Evolutionary conservation across 1,139 yeast genomes (phyloP).

Genomic region (Blastobotrys aristatus): DNA sequence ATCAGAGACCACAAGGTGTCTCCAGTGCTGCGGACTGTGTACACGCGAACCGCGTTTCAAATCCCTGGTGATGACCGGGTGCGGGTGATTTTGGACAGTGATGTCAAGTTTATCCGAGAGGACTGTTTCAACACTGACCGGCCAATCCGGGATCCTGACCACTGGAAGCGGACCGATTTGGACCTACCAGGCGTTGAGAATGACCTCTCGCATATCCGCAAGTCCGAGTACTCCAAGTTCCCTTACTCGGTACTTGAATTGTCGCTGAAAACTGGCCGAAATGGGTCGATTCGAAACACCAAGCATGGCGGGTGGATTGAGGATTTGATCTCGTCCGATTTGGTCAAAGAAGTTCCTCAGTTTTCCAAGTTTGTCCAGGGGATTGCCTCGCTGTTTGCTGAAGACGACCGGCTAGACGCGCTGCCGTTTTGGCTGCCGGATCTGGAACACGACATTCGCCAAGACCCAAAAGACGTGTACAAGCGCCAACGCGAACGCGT

Average conservation of each 20-base stretch:
- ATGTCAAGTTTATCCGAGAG: slow-evolving; percentile 81
- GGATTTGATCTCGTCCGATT: slow-evolving; percentile 75
- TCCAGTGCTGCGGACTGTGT: slow-evolving; percentile 82
- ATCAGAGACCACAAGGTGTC: slow-evolving; percentile 63
- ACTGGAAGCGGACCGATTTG: slow-evolving; percentile 91
- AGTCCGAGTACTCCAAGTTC: slow-evolving; percentile 80
- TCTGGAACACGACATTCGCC: slow-evolving; percentile 72
- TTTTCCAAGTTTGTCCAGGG: slow-evolving; percentile 90
- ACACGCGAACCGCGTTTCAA: slow-evolving; percentile 93
- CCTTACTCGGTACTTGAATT: slow-evolving; percentile 93
- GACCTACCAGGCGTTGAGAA: slow-evolving; percentile 65
- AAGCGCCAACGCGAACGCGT: slow-evolving; percentile 44
- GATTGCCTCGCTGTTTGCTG: slow-evolving; percentile 78
- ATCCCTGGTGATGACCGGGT: slow-evolving; percentile 95
- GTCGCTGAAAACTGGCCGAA: slow-evolving; percentile 42
- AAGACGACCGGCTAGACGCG: slow-evolving; percentile 83
- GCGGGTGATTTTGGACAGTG: slow-evolving; percentile 84
- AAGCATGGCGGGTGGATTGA: slow-evolving; percentile 69
- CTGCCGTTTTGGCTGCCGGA: slow-evolving; percentile 96
- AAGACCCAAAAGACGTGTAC: slow-evolving; percentile 70
- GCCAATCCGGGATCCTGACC: slow-evolving; percentile 82
- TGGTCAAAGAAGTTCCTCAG: slow-evolving; percentile 87
- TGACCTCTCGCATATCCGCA: slow-evolving; percentile 69
- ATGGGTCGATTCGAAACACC: slow-evolving; percentile 5
- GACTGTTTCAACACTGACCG: slow-evolving; percentile 78